Conservation (phyloP, 108 stramenopile genomes). For the Cyclotella sp. region DNA sequence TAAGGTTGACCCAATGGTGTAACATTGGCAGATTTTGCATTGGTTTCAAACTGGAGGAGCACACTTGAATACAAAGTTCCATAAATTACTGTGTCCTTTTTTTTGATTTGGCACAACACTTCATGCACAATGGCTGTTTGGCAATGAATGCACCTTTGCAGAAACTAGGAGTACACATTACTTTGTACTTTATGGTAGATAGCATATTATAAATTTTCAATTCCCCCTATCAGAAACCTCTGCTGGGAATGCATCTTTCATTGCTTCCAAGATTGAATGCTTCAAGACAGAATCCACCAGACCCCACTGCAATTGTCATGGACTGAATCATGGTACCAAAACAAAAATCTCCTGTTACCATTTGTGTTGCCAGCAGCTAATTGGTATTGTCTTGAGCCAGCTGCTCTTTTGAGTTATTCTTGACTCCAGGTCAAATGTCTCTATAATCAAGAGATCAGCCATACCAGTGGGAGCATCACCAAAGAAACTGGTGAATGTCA, state of each 20-base stretch:
- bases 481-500: background rate
- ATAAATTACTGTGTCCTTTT: too few species aligned
- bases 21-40: too few species aligned
- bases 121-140: too few species aligned
- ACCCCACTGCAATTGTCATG: background rate
- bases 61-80: too few species aligned
- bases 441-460: slow-evolving; percentile 10
- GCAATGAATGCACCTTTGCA: too few species aligned
- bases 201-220: too few species aligned
- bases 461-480: background rate
- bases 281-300: background rate
- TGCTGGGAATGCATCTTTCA: slow-evolving; percentile 2
- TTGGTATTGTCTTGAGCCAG: background rate
- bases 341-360: slow-evolving; percentile 8
- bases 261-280: slow-evolving; percentile 7
- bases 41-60: too few species aligned
- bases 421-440: slow-evolving; percentile 16
- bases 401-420: slow-evolving; percentile 8
- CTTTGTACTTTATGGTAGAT: too few species aligned
- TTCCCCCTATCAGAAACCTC: background rate
- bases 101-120: too few species aligned
- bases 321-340: background rate
- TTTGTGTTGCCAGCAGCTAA: slow-evolving; percentile 11
- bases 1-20: too few species aligned
- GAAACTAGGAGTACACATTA: too few species aligned